Percentiles rank a stretch among this genome's conserved stretches.
These are phyloP conservation scores for Backusella parvicylindrica DNA, from an alignment of 192 early-diverging fungal genomes.

Conservation along the genomic window DNA sequence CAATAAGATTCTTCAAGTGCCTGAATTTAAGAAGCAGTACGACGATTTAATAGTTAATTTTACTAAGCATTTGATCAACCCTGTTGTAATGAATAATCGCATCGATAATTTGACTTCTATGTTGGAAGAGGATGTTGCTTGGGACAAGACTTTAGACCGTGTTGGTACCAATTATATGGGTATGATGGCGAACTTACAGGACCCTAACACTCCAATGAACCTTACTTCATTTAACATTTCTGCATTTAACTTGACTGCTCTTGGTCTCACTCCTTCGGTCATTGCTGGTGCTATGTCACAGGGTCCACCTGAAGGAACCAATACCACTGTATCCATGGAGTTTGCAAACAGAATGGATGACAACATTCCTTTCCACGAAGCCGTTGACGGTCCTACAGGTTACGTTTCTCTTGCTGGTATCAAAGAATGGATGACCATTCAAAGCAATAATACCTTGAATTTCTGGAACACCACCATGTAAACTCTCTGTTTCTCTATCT, in stretches of 20 bases:
- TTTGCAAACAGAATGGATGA: not conserved
- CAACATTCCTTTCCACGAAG: not conserved
- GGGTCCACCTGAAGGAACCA: not conserved
- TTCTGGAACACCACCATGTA: not conserved
- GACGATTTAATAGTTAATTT: constrained; percentile 33
- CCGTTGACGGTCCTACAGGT: not conserved
- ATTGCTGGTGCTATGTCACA: not conserved
- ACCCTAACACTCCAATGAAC: not conserved
- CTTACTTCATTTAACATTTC: no score
- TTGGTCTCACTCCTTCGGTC: no score
- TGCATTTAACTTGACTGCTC: no score
- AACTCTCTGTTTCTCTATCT: not conserved
- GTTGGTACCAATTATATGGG: not conserved
- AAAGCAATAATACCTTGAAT: not conserved
- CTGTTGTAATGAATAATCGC: constrained; percentile 15
- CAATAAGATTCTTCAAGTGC: constrained; percentile 30
- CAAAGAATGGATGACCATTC: constrained; percentile 4
- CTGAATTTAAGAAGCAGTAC: constrained; percentile 29
- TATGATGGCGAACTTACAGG: not conserved
- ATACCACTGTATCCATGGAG: not conserved
- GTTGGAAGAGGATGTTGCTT: constrained; percentile 36
- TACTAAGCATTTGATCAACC: constrained; percentile 33
- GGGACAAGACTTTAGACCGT: constrained; percentile 31
- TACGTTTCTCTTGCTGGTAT: constrained; percentile 2
- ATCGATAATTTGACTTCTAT: constrained; percentile 25